phyloP scores from a whole-genome alignment of 768 basidiomycete genomes.

The Amylocystis lapponica region DNA sequence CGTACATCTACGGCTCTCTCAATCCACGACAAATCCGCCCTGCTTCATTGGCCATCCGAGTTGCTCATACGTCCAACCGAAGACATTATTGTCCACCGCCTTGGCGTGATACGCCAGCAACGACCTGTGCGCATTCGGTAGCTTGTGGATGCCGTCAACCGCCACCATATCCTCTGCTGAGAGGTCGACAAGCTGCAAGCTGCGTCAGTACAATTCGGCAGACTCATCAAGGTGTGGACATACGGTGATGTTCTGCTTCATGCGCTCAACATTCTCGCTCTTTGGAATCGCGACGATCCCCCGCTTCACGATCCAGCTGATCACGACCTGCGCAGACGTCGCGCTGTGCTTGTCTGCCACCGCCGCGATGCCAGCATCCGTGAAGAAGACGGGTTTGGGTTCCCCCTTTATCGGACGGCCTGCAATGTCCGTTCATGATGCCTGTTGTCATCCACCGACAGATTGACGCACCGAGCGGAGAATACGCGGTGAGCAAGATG shows the following conservation, averaged over 20 bases:
- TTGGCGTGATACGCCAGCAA: constrained; percentile 18
- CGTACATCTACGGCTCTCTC: no score
- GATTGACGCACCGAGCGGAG: constrained; percentile 34
- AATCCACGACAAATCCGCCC: constrained; percentile 25
- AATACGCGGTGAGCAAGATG: constrained; percentile 46
- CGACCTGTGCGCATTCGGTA: constrained; percentile 37
- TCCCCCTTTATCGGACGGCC: constrained; percentile 28
- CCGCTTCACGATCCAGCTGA: constrained; percentile 54
- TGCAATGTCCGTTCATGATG: constrained; percentile 16
- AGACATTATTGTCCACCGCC: constrained; percentile 25
- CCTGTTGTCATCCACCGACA: background rate
- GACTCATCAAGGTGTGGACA: constrained; percentile 8
- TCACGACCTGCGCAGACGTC: constrained; percentile 43
- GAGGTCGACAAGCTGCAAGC: constrained; percentile 58
- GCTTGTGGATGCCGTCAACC: constrained; percentile 55
- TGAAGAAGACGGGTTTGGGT: constrained; percentile 24
- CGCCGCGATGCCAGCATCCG: constrained; percentile 22
- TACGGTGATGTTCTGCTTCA: constrained; percentile 47
- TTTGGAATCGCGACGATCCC: constrained; percentile 53
- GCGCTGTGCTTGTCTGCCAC: constrained; percentile 33
- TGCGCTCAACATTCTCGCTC: constrained; percentile 37
- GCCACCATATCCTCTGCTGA: constrained; percentile 52
- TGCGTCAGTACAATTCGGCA: constrained; percentile 60
- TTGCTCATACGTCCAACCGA: constrained; percentile 41
- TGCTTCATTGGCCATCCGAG: constrained; percentile 36